These are phyloP conservation scores for Boletellus deceptivus DNA, from an alignment of 1,284 basidiomycete genomes.

Conservation along the genomic window DNA sequence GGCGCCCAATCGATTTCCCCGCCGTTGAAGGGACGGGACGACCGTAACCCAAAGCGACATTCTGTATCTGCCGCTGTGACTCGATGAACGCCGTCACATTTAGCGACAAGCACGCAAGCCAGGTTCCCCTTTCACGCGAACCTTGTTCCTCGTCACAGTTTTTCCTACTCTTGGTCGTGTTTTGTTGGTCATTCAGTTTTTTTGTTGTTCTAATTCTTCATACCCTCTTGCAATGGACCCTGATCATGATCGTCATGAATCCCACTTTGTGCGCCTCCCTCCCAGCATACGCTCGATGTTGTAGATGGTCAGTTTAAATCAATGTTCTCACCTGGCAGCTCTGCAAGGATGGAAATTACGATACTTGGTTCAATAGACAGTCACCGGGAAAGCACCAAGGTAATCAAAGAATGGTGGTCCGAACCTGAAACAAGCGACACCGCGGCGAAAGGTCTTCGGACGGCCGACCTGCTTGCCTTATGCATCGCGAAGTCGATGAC, in stretches of 20 bases:
- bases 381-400: conserved; percentile 12
- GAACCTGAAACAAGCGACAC: conserved; percentile 25
- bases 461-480: conserved; percentile 4
- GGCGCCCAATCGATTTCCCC: conserved; percentile 27
- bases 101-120: conserved; percentile 15
- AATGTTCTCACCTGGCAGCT: conserved; percentile 6
- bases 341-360: conserved; percentile 10
- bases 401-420: conserved; percentile 20
- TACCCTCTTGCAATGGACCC: conserved; percentile 26
- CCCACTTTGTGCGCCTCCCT: conserved; percentile 9
- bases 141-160: conserved; percentile 4
- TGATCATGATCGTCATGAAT: conserved; percentile 16
- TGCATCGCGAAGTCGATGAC: conserved; percentile 14
- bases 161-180: conserved; percentile 10
- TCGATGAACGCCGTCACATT: conserved; percentile 24
- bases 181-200: background rate
- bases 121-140: background rate
- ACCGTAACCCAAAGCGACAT: conserved; percentile 29
- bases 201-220: conserved; percentile 1
- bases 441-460: conserved; percentile 25
- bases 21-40: conserved; percentile 28
- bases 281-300: conserved; percentile 12
- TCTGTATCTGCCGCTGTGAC: conserved; percentile 24
- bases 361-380: conserved; percentile 16
- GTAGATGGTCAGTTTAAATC: conserved; percentile 22